phyloP scores from a whole-genome alignment of 2,329 filamentous ascomycete genomes.

The Emergomyces orientalis region DNA sequence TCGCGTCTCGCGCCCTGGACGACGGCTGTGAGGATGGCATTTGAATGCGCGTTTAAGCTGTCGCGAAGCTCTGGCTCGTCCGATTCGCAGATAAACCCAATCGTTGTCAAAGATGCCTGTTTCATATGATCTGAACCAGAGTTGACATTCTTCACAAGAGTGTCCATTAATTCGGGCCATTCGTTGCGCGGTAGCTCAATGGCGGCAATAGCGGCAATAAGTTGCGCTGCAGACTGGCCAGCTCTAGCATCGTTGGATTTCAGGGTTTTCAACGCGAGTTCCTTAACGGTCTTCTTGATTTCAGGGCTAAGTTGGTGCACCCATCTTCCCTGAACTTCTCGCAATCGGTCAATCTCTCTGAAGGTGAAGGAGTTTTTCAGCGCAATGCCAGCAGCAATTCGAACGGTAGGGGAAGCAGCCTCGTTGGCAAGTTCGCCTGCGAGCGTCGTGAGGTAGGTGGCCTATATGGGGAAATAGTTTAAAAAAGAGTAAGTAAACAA shows the following conservation, averaged over 20 bases:
- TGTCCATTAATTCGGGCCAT: slow-evolving; percentile 85
- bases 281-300: slow-evolving; percentile 81
- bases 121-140: slow-evolving; percentile 80
- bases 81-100: slow-evolving; percentile 96
- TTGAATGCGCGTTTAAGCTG: slow-evolving; percentile 76
- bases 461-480: slow-evolving; percentile 44
- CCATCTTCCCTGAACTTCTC: slow-evolving; percentile 91
- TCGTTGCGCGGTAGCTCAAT: slow-evolving; percentile 90
- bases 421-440: slow-evolving; percentile 93
- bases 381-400: slow-evolving; percentile 88
- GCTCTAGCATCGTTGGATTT: slow-evolving; percentile 69
- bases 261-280: slow-evolving; percentile 79
- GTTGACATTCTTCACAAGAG: slow-evolving; percentile 85
- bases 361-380: slow-evolving; percentile 97
- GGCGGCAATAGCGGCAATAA: slow-evolving; percentile 86
- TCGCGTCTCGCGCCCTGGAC: slow-evolving; percentile 96
- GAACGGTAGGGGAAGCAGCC: slow-evolving; percentile 67
- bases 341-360: slow-evolving; percentile 77
- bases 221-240: slow-evolving; percentile 82
- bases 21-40: slow-evolving; percentile 94
- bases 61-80: slow-evolving; percentile 79
- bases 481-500: background rate
- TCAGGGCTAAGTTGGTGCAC: slow-evolving; percentile 68
- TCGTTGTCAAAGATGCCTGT: slow-evolving; percentile 88
- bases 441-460: slow-evolving; percentile 84